Evolutionary conservation across 2,329 filamentous ascomycete genomes (phyloP).

Genomic region (Cadophora malorum): DNA sequence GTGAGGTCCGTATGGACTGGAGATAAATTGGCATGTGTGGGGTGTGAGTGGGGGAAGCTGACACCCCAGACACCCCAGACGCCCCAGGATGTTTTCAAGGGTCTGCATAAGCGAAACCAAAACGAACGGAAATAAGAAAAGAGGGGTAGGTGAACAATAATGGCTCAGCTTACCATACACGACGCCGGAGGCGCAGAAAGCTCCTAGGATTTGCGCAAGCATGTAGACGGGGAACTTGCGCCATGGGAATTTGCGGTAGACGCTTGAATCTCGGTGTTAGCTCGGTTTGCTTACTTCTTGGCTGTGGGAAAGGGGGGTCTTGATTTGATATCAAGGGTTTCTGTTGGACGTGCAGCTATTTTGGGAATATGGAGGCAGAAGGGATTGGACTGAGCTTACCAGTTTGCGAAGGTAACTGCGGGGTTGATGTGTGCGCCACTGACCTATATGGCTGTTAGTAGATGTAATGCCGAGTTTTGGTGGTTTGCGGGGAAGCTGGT

Average conservation of each 20-base stretch:
- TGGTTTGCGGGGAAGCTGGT: slow-evolving; percentile 9
- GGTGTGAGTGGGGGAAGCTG: not conserved
- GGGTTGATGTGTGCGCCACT: slow-evolving; percentile 71
- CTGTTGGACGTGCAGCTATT: not conserved
- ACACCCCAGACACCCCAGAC: no score
- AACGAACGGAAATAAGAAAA: not conserved
- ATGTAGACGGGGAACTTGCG: slow-evolving; percentile 71
- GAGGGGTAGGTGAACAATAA: not conserved
- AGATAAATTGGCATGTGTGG: not conserved
- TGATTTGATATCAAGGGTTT: not conserved
- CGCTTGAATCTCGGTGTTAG: slow-evolving; percentile 33
- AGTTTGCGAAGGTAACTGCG: slow-evolving; percentile 73
- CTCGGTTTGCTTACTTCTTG: not conserved
- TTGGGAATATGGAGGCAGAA: not conserved
- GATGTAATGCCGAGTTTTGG: not conserved
- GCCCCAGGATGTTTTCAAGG: slow-evolving; percentile 2
- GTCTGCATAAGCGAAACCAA: not conserved
- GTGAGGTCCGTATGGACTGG: no score
- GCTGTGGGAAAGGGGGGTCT: not conserved
- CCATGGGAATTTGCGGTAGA: slow-evolving; percentile 73
- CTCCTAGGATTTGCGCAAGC: slow-evolving; percentile 70
- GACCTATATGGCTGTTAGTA: slow-evolving; percentile 29
- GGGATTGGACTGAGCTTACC: slow-evolving; percentile 43
- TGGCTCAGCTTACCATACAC: slow-evolving; percentile 36
- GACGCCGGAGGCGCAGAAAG: slow-evolving; percentile 65